Evolutionary conservation across 106 monocot genomes (phyloP).

Genomic region (Dactylorhiza incarnata): DNA sequence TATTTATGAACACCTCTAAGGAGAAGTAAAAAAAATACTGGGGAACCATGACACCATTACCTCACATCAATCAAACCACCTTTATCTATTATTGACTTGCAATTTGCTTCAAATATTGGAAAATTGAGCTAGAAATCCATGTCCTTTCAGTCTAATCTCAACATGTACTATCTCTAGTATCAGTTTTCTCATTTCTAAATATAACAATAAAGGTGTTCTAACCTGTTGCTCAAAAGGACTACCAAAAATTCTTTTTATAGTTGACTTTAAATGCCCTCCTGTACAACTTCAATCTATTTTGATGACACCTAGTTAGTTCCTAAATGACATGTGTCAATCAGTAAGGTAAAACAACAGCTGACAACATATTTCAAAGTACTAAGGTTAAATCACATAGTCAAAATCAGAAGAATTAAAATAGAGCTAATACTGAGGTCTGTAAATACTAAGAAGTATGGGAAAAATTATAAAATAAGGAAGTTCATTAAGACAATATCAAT

Average conservation of each 20-base stretch:
- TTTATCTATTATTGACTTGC: too few relatives aligned
- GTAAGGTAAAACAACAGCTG: neutral
- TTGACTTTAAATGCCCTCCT: neutral
- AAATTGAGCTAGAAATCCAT: too few relatives aligned
- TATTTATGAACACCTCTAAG: too few relatives aligned
- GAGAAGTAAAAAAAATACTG: too few relatives aligned
- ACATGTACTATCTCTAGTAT: too few relatives aligned
- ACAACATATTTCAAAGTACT: neutral
- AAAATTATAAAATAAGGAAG: neutral
- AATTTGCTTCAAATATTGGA: too few relatives aligned
- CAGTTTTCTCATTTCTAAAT: too few relatives aligned
- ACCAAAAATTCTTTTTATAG: neutral
- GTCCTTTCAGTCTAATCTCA: too few relatives aligned
- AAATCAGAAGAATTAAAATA: neutral
- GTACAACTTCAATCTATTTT: neutral
- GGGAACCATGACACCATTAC: too few relatives aligned
- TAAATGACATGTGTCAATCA: neutral
- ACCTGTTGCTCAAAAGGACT: neutral
- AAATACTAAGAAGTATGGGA: neutral
- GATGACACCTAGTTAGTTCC: neutral
- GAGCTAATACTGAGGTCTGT: neutral
- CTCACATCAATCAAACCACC: too few relatives aligned
- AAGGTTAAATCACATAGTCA: neutral
- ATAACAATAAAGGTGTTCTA: too few relatives aligned
- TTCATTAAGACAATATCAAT: neutral